Percentiles rank a stretch among this genome's conserved stretches.
These are phyloP conservation scores for Furcasterigmium furcatum DNA, from an alignment of 2,329 filamentous ascomycete species.

Conservation along the genomic window DNA sequence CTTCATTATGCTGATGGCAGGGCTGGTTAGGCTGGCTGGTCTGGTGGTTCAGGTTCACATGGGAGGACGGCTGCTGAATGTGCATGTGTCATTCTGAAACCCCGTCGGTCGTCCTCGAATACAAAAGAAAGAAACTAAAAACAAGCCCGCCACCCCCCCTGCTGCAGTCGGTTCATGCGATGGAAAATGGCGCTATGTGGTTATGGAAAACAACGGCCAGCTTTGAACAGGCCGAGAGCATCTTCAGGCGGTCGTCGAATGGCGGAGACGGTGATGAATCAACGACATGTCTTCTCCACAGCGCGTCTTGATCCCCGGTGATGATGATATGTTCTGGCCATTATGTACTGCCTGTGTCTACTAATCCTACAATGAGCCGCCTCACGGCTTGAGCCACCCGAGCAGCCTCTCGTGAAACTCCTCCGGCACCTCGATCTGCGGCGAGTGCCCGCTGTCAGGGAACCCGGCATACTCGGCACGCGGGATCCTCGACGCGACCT, in stretches of 20 bases:
- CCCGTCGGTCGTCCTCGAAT: conserved; percentile 8
- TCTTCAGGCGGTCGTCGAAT: not conserved
- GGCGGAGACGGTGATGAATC: conserved; percentile 1
- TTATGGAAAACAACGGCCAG: not conserved
- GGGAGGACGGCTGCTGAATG: not conserved
- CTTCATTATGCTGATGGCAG: conserved; percentile 46
- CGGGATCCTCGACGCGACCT: conserved; percentile 38
- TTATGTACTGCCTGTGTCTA: no score
- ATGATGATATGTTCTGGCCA: no score
- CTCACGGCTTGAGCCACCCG: conserved; percentile 32
- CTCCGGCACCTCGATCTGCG: conserved; percentile 48
- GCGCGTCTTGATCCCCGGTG: no score
- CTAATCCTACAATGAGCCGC: not conserved
- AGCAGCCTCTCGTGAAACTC: conserved; percentile 43
- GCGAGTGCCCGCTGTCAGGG: conserved; percentile 45
- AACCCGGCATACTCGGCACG: conserved; percentile 43
- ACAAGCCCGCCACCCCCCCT: no score
- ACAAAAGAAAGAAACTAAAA: conserved; percentile 10
- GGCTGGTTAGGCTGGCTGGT: conserved; percentile 28
- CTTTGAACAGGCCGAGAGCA: no score
- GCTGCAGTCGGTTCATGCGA: no score
- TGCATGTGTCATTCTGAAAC: conserved; percentile 1
- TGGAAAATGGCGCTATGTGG: not conserved
- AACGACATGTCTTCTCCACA: not conserved
- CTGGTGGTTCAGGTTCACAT: conserved; percentile 9